Evolutionary conservation across 148 eudicot genomes (phyloP).

Genomic region (Camellia japonica): DNA sequence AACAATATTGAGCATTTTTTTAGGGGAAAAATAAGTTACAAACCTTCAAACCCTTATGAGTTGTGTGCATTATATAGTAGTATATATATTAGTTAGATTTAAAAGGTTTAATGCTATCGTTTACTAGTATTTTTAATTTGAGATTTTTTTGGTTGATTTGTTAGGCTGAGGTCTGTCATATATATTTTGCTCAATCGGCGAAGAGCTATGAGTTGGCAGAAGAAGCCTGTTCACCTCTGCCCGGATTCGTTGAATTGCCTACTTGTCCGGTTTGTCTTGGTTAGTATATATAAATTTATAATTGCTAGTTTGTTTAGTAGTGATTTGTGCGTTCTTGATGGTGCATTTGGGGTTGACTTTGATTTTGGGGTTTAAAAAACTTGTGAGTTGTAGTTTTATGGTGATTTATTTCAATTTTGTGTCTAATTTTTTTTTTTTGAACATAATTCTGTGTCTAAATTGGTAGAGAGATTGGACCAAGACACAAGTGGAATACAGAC

Average conservation of each 20-base stretch:
- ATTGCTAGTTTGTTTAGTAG: background rate
- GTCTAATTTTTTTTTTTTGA: background rate
- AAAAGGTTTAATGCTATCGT: background rate
- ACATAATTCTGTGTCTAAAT: slow-evolving; percentile 2
- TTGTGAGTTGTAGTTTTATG: slow-evolving; percentile 10
- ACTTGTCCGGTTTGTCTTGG: slow-evolving; percentile 97
- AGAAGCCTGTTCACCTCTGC: slow-evolving; percentile 61
- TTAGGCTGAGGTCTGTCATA: slow-evolving; percentile 86
- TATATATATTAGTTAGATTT: background rate
- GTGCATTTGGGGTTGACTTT: background rate
- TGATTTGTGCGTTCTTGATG: background rate
- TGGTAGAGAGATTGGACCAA: slow-evolving; percentile 86
- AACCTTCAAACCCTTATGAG: too few relatives aligned
- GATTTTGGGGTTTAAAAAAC: background rate
- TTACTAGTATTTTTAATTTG: background rate
- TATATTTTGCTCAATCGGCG: slow-evolving; percentile 52
- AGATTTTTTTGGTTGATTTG: slow-evolving; percentile 12
- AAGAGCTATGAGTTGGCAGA: slow-evolving; percentile 58
- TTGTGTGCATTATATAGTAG: too few relatives aligned
- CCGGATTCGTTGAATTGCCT: slow-evolving; percentile 68
- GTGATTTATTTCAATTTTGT: slow-evolving; percentile 18
- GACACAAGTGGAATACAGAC: slow-evolving; percentile 90
- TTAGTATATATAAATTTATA: slow-evolving; percentile 26
- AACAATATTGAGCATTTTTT: too few relatives aligned
- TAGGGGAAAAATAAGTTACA: too few relatives aligned